phyloP scores from a whole-genome alignment of 202 grass and related monocot species.

The Bolboschoenoplectus hybrid region DNA sequence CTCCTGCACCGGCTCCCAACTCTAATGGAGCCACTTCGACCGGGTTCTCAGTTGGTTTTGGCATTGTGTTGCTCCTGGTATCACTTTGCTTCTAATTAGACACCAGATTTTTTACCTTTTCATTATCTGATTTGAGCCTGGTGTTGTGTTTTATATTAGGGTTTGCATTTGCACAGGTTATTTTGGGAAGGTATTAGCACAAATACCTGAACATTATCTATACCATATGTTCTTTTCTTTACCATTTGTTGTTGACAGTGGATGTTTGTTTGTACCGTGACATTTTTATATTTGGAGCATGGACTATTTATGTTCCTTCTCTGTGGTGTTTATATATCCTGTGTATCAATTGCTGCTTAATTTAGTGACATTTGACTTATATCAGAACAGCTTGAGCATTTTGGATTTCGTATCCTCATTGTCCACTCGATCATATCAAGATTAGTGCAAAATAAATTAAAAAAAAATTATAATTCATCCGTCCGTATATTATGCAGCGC shows the following conservation, averaged over 20 bases:
- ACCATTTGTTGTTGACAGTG: slow-evolving; percentile 26
- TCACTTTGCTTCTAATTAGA: slow-evolving; percentile 41
- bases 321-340: neutral
- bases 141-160: slow-evolving; percentile 15
- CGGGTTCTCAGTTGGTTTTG: slow-evolving; percentile 25
- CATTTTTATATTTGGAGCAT: slow-evolving; percentile 6
- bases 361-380: neutral
- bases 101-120: neutral
- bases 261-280: slow-evolving; percentile 25
- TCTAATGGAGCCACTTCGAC: slow-evolving; percentile 39
- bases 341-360: neutral
- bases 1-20: slow-evolving; percentile 49
- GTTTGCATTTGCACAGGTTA: slow-evolving; percentile 20
- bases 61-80: slow-evolving; percentile 40
- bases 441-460: no score
- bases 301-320: neutral
- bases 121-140: neutral
- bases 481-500: no score
- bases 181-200: slow-evolving; percentile 1
- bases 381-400: neutral
- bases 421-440: no score
- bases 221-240: slow-evolving; percentile 17
- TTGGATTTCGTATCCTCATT: no score
- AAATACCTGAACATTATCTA: slow-evolving; percentile 1
- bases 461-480: no score